Conservation (phyloP, 331 rosid species). For the Quercus phellos region DNA sequence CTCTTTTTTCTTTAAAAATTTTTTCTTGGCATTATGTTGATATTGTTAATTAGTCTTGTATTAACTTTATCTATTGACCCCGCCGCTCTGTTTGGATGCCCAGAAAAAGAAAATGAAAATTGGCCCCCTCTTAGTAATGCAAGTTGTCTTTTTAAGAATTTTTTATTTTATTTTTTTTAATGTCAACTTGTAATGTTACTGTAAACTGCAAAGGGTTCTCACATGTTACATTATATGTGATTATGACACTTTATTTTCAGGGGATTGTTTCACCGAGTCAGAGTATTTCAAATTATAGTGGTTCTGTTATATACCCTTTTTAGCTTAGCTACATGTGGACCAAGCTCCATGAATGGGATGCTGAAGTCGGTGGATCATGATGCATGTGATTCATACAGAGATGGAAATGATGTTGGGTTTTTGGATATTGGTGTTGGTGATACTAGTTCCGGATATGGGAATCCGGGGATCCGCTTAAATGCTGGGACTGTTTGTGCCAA, state of each 20-base stretch:
- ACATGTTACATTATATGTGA: conserved; percentile 10
- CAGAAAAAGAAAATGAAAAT: background rate
- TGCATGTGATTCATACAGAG: conserved; percentile 39
- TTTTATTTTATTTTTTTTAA: no score
- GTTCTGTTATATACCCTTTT: conserved; percentile 46
- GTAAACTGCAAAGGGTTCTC: background rate
- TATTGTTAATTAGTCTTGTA: background rate
- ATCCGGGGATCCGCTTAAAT: conserved; percentile 28
- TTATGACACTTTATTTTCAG: conserved; percentile 38
- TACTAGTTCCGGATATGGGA: conserved; percentile 26
- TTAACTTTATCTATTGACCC: background rate
- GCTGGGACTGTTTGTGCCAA: conserved; percentile 45
- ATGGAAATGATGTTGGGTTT: conserved; percentile 29
- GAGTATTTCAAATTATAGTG: conserved; percentile 30
- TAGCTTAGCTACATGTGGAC: conserved; percentile 39
- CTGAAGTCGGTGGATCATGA: conserved; percentile 41
- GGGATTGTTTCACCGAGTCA: conserved; percentile 45
- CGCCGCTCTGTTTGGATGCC: conserved; percentile 13
- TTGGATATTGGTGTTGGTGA: conserved; percentile 29
- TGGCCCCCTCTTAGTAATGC: background rate
- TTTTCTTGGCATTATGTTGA: background rate
- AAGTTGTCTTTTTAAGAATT: background rate
- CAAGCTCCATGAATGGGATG: conserved; percentile 39
- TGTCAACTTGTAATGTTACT: background rate
- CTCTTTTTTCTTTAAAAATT: background rate